Percentiles rank a stretch among this genome's conserved stretches.
Evolutionary conservation across 257 asterid species (phyloP).

Genomic region (Buddleja alternifolia): DNA sequence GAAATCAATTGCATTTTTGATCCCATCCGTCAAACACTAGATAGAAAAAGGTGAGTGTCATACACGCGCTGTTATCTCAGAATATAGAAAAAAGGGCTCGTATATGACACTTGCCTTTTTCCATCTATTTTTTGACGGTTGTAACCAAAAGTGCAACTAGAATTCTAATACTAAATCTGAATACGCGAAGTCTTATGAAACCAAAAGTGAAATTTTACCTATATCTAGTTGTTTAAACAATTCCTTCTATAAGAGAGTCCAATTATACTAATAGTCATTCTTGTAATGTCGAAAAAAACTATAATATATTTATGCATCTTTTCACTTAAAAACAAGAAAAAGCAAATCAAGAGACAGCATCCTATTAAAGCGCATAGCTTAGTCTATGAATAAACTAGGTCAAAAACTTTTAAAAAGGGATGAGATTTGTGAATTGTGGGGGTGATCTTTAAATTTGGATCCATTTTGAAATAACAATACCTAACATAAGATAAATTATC

Average conservation of each 20-base stretch:
- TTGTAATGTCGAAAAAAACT: slow-evolving; percentile 19
- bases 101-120: too few species aligned
- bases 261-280: slow-evolving; percentile 21
- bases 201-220: too few species aligned
- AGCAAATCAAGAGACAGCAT: slow-evolving; percentile 26
- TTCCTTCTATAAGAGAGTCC: not conserved
- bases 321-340: slow-evolving; percentile 34
- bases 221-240: not conserved
- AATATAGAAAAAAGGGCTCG: too few species aligned
- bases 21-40: too few species aligned
- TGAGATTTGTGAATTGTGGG: slow-evolving; percentile 23
- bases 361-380: slow-evolving; percentile 22
- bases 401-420: slow-evolving; percentile 32
- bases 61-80: too few species aligned
- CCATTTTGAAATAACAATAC: slow-evolving; percentile 14
- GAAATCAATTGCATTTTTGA: too few species aligned
- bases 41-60: too few species aligned
- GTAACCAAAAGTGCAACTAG: too few species aligned
- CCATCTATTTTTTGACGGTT: too few species aligned
- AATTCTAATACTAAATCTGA: too few species aligned
- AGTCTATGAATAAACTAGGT: slow-evolving; percentile 36
- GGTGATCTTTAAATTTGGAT: slow-evolving; percentile 24
- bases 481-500: too few species aligned
- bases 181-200: too few species aligned
- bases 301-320: not conserved